Conservation (phyloP, 257 asterid genomes). For the Misopates orontium region DNA sequence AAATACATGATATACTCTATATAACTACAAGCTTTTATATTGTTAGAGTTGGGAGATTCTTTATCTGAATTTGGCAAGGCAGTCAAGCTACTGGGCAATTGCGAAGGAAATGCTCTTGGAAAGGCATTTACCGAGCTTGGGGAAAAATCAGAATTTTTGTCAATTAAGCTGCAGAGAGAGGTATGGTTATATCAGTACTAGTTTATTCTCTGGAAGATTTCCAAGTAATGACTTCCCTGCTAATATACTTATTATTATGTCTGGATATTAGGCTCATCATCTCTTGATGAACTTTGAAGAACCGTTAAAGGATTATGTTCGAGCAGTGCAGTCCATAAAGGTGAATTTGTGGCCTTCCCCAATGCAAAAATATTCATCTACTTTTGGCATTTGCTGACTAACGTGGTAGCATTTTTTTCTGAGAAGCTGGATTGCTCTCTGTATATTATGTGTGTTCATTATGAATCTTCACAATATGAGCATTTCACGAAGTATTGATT, state of each 20-base stretch:
- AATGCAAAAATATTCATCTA: slow-evolving; percentile 1
- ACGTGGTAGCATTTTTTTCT: slow-evolving; percentile 8
- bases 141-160: slow-evolving; percentile 70
- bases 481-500: neutral
- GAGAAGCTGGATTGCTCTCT: neutral
- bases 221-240: slow-evolving; percentile 7
- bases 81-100: slow-evolving; percentile 78
- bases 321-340: slow-evolving; percentile 96
- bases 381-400: neutral
- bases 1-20: slow-evolving; percentile 6
- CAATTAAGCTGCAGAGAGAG: slow-evolving; percentile 82
- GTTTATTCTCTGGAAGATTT: slow-evolving; percentile 21
- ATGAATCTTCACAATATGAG: neutral
- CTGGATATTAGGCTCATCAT: slow-evolving; percentile 74
- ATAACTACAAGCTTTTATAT: slow-evolving; percentile 20
- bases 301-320: slow-evolving; percentile 94
- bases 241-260: slow-evolving; percentile 11
- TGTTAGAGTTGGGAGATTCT: slow-evolving; percentile 87
- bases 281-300: slow-evolving; percentile 96
- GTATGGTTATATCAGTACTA: slow-evolving; percentile 34
- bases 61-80: slow-evolving; percentile 94
- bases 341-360: slow-evolving; percentile 40
- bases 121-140: slow-evolving; percentile 94
- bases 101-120: slow-evolving; percentile 83
- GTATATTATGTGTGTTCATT: neutral